Conservation (phyloP, 2,329 filamentous ascomycete genomes). For the Fusarium haematococcum region DNA sequence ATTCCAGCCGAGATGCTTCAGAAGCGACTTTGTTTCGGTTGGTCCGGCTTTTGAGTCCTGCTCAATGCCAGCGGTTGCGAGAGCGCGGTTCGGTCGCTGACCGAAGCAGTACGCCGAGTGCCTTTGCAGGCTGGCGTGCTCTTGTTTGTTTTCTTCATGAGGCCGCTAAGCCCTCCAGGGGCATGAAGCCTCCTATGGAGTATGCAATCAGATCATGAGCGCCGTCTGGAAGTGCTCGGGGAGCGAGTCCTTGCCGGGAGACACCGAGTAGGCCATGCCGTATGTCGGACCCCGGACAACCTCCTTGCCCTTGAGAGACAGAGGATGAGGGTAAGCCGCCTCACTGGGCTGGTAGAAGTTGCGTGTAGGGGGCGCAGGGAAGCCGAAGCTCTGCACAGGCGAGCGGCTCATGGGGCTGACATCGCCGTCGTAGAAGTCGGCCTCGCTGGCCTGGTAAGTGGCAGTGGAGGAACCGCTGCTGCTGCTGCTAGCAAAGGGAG, state of each 20-base stretch:
- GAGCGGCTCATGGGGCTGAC: slow-evolving; percentile 35
- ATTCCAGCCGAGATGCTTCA: background rate
- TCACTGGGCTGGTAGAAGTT: slow-evolving; percentile 46
- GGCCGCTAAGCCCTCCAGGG: slow-evolving; percentile 52
- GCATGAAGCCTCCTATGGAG: slow-evolving; percentile 33
- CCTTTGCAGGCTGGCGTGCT: background rate
- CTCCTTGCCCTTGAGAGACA: slow-evolving; percentile 58
- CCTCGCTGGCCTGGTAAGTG: slow-evolving; percentile 58
- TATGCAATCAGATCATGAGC: slow-evolving; percentile 29
- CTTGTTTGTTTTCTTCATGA: slow-evolving; percentile 53
- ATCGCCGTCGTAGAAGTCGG: slow-evolving; percentile 36
- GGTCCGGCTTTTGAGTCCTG: slow-evolving; percentile 12
- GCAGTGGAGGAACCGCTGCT: slow-evolving; percentile 57
- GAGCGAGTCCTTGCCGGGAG: slow-evolving; percentile 53
- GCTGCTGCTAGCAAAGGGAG: slow-evolving; percentile 56
- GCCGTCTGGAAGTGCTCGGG: slow-evolving; percentile 24
- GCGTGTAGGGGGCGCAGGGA: slow-evolving; percentile 27
- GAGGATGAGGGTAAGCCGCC: slow-evolving; percentile 35
- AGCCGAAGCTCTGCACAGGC: slow-evolving; percentile 25
- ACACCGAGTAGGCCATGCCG: slow-evolving; percentile 50
- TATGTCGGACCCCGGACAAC: slow-evolving; percentile 49
- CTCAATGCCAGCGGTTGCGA: slow-evolving; percentile 3
- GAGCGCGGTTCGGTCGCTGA: background rate
- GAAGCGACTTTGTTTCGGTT: slow-evolving; percentile 1
- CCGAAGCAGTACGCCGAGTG: background rate